Evolutionary conservation across 371 early-diverging fungal genomes (phyloP), one percentile per base, ranked within the genome.

Genomic region (Nosema granulosis): DNA sequence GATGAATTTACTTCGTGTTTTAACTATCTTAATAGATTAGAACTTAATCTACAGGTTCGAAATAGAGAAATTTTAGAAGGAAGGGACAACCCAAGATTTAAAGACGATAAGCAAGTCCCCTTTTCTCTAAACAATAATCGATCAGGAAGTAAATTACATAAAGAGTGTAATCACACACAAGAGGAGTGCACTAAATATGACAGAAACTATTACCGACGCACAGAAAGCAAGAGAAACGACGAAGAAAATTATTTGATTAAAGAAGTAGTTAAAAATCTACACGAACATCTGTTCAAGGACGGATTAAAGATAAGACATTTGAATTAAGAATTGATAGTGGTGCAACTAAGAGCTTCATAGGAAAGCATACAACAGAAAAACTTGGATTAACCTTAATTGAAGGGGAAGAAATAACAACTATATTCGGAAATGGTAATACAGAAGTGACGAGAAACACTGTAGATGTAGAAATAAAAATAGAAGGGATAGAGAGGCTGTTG

Each of bases 311-410:
- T n/a, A 54, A 54, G 22, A 54, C 4, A n/a, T 54, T 54, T 54
- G 54, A 54, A 9, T 18, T 54, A 3, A 54, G 4, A n/a, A 54
- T 54, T 3, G 54, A 54, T 54, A 54, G 20, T 54, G 63, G 63
- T 11, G 63, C 35, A n/a, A 20, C 63, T 29, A 63, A 37, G 24
- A 63, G 32, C n/a, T 63, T 63, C 28, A 63, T 63, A 37, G 20
- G 63, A 9, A 37, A 34, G 26, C 1, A 63, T 9, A 16, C 16
- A 28, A 51, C n/a, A 22, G n/a, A 66, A 1, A 6, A 6, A 43
- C 6, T 32, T 29, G 18, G 37, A 1, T 49, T 66, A 66, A 0
- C 1, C 22, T 20, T 26, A 26, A 66, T 43, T 43, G 50, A 66
- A 49, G 50, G 28, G 1, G 20, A 24, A 49, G 3, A 2, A 24